These are phyloP conservation scores for Claviceps arundinis DNA, from an alignment of 2,329 filamentous ascomycete species.

Conservation along the genomic window DNA sequence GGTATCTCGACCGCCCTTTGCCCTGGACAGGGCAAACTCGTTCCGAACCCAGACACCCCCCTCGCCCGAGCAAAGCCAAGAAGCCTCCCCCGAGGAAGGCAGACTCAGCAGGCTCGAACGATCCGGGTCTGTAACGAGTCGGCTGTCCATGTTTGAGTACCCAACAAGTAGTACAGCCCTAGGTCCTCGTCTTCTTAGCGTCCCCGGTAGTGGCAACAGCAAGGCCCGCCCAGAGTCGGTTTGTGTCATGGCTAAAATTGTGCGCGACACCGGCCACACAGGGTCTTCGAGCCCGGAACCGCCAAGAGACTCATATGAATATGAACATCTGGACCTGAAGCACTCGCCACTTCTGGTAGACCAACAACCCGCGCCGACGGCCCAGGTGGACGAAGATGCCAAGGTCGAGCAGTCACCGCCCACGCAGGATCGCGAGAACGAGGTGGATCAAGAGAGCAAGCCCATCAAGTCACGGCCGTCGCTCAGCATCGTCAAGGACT, in stretches of 20 bases:
- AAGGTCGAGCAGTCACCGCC: constrained; percentile 17
- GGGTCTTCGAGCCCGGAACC: constrained; percentile 27
- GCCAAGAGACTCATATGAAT: constrained; percentile 29
- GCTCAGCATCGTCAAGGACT: constrained; percentile 44
- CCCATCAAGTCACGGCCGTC: constrained; percentile 36
- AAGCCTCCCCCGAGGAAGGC: constrained; percentile 32
- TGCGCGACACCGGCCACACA: constrained; percentile 45
- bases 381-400: constrained; percentile 12
- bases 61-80: constrained; percentile 27
- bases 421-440: constrained; percentile 22
- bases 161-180: constrained; percentile 10
- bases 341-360: constrained; percentile 47
- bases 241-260: constrained; percentile 76
- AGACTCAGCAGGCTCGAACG: constrained; percentile 27
- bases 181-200: constrained; percentile 7
- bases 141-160: constrained; percentile 42
- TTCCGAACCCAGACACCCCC: constrained; percentile 18
- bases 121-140: constrained; percentile 41
- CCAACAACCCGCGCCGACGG: constrained; percentile 27
- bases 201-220: constrained; percentile 14
- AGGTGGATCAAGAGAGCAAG: constrained; percentile 21
- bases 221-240: constrained; percentile 55
- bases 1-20: constrained; percentile 30
- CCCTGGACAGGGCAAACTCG: constrained; percentile 30
- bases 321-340: constrained; percentile 37